A percentile compares a stretch with the other conserved stretches of the same genome.
Evolutionary conservation across 176 grass and related monocot species (phyloP).

Genomic region (Thalia dealbata): DNA sequence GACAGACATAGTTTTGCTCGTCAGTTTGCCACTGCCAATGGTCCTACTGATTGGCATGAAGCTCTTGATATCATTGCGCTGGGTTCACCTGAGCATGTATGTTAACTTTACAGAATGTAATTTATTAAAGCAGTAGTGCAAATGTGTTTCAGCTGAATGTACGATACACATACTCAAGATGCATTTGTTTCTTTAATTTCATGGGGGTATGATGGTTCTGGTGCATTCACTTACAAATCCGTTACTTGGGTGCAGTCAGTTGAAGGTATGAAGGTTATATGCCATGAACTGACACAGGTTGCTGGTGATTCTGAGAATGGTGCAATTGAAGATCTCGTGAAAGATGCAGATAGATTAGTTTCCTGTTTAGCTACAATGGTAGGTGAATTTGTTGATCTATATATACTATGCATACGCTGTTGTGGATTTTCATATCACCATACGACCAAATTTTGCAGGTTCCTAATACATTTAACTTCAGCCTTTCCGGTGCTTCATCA

Average conservation of each 20-base stretch:
- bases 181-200: neutral
- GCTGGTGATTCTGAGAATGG: conserved; percentile 52
- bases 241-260: conserved; percentile 61
- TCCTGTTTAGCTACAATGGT: conserved; percentile 88
- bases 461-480: conserved; percentile 92
- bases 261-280: conserved; percentile 99
- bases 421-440: conserved; percentile 1
- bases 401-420: neutral
- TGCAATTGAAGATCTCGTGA: conserved; percentile 69
- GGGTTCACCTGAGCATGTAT: conserved; percentile 81
- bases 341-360: conserved; percentile 93
- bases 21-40: conserved; percentile 39
- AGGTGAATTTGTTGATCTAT: conserved; percentile 16
- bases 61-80: conserved; percentile 87
- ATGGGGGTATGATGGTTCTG: neutral
- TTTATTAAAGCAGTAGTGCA: neutral
- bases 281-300: conserved; percentile 82
- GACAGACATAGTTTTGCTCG: conserved; percentile 51
- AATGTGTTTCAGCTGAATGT: neutral
- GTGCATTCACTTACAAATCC: neutral
- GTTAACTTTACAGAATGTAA: neutral
- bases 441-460: conserved; percentile 42
- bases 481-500: conserved; percentile 90
- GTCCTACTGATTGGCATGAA: conserved; percentile 91
- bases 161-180: conserved; percentile 2